Conservation (phyloP, 1,284 basidiomycete genomes). For the Naganishia sp. region DNA sequence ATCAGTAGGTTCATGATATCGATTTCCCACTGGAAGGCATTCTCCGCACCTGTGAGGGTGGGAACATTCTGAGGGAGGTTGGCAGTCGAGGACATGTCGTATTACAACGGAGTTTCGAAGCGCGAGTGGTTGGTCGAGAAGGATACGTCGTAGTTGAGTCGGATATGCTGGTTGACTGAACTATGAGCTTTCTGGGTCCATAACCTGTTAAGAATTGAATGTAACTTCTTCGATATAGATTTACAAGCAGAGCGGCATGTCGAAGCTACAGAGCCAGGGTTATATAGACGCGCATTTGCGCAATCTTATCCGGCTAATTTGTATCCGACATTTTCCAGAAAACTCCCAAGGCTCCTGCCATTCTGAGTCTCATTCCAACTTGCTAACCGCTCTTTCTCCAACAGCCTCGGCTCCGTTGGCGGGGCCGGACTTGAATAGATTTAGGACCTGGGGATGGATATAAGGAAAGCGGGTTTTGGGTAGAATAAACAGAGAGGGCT, state of each 20-base stretch:
- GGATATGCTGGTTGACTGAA: neutral
- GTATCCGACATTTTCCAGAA: constrained; percentile 1
- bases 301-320: neutral
- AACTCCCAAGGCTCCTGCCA: neutral
- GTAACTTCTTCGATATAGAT: neutral
- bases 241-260: neutral
- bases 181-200: constrained; percentile 3
- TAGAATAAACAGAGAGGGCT: too few relatives aligned
- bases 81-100: neutral
- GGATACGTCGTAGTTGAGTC: neutral
- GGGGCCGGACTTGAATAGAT: too few relatives aligned
- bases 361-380: neutral
- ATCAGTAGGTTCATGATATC: constrained; percentile 1
- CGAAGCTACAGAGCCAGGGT: neutral
- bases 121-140: neutral
- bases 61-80: neutral
- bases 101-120: neutral
- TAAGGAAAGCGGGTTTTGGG: too few relatives aligned
- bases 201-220: constrained; percentile 4
- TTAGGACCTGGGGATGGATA: too few relatives aligned
- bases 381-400: neutral
- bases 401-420: too few relatives aligned
- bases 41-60: neutral
- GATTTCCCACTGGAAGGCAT: neutral
- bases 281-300: neutral